phyloP scores from a whole-genome alignment of 768 basidiomycete genomes.

The Xerocomus spinulosus region DNA sequence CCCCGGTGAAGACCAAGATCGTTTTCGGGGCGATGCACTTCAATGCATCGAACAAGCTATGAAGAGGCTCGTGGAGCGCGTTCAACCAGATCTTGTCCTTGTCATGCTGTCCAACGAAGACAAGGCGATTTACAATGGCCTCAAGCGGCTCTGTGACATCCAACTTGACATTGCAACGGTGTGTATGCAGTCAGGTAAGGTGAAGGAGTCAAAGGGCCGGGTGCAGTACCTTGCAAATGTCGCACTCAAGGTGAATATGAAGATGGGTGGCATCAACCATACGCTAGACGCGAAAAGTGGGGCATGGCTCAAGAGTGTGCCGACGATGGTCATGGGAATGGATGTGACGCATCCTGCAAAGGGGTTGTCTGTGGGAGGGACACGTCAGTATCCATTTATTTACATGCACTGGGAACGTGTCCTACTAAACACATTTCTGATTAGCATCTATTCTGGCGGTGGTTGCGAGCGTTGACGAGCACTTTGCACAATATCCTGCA shows the following conservation, averaged over 20 bases:
- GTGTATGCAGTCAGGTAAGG: constrained; percentile 66
- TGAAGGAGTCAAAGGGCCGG: constrained; percentile 48
- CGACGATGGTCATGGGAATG: constrained; percentile 55
- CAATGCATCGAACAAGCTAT: constrained; percentile 10
- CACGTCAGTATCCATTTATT: constrained; percentile 31
- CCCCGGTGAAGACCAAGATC: constrained; percentile 43
- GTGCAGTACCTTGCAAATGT: constrained; percentile 52
- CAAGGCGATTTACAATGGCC: constrained; percentile 44
- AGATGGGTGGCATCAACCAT: constrained; percentile 53
- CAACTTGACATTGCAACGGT: constrained; percentile 53
- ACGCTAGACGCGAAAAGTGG: constrained; percentile 37
- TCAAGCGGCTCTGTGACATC: constrained; percentile 49
- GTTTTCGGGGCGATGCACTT: constrained; percentile 49
- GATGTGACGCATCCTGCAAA: constrained; percentile 71
- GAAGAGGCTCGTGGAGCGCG: not conserved
- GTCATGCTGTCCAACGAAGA: constrained; percentile 47
- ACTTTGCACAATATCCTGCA: constrained; percentile 47
- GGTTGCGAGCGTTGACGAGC: constrained; percentile 44
- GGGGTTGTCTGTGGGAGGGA: constrained; percentile 51
- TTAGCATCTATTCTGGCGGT: constrained; percentile 49
- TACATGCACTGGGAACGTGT: not conserved
- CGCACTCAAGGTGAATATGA: constrained; percentile 53
- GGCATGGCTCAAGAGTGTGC: constrained; percentile 35
- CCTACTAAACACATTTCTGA: not conserved
- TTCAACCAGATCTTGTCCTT: constrained; percentile 29